These are phyloP conservation scores for Selaginella tamariscina DNA, from an alignment of 75 land plant species.

Conservation along the genomic window DNA sequence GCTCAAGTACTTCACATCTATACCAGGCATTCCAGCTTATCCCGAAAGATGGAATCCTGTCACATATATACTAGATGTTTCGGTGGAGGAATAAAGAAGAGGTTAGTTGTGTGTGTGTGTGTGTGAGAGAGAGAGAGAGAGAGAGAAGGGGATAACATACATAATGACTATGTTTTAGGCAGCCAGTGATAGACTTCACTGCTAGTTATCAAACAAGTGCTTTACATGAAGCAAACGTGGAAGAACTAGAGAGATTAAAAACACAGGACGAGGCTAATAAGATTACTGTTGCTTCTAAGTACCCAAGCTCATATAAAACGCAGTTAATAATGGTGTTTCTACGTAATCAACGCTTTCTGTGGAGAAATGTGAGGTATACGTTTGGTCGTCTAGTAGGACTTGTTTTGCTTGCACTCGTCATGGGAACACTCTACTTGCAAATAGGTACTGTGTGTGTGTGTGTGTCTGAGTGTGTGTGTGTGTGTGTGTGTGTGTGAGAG, in stretches of 20 bases:
- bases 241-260: constrained; percentile 15
- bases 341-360: constrained; percentile 8
- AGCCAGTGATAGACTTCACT: constrained; percentile 17
- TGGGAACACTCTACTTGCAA: constrained; percentile 8
- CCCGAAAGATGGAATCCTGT: constrained; percentile 16
- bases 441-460: too few relatives aligned
- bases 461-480: too few relatives aligned
- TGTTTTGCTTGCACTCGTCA: neutral
- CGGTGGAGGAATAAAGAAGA: constrained; percentile 22
- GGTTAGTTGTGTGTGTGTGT: too few relatives aligned
- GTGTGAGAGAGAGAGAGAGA: too few relatives aligned
- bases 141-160: too few relatives aligned
- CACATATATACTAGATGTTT: constrained; percentile 17
- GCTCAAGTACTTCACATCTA: constrained; percentile 19
- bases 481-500: too few relatives aligned
- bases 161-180: too few relatives aligned
- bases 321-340: constrained; percentile 23
- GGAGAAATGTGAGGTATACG: constrained; percentile 6
- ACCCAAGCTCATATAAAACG: constrained; percentile 17
- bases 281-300: neutral
- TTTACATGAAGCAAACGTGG: constrained; percentile 12
- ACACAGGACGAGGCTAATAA: constrained; percentile 3
- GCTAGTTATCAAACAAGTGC: constrained; percentile 12
- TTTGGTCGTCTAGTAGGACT: neutral
- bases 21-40: constrained; percentile 16